phyloP scores from a whole-genome alignment of 495 filamentous ascomycete genomes.

The Aspergillus bridgeri region DNA sequence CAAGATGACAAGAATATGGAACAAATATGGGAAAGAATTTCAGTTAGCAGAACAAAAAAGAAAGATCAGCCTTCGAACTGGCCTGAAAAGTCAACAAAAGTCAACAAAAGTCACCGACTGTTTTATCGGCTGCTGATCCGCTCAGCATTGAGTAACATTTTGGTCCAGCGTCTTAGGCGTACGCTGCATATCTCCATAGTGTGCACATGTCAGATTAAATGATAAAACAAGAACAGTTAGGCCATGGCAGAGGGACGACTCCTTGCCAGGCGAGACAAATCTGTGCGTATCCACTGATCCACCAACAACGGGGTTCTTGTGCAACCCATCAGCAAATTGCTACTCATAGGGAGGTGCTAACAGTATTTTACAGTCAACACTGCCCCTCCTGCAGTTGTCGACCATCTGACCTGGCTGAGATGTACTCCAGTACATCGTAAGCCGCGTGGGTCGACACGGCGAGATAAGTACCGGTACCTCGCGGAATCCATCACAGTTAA shows the following conservation, averaged over 20 bases:
- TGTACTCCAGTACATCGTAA: neutral
- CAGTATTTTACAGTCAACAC: neutral
- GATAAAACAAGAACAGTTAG: neutral
- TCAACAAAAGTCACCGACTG: neutral
- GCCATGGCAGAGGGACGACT: neutral
- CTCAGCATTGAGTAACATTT: neutral
- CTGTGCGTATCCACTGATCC: neutral
- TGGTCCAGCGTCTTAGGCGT: neutral
- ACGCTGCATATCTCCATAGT: neutral
- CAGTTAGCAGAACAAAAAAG: too few species aligned
- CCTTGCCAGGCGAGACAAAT: neutral
- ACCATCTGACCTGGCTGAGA: neutral
- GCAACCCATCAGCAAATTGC: neutral
- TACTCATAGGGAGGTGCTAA: too few species aligned
- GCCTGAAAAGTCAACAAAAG: too few species aligned
- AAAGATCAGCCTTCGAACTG: too few species aligned
- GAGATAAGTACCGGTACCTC: slow-evolving; percentile 7
- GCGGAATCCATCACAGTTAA: neutral
- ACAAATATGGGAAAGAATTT: too few species aligned
- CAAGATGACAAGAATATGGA: too few species aligned
- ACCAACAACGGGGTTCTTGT: neutral
- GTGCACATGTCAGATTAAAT: neutral
- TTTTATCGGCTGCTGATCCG: neutral
- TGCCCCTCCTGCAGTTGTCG: neutral
- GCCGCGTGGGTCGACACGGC: neutral